A percentile compares a stretch with the other conserved stretches of the same genome.
Conservation (phyloP, 2,329 filamentous ascomycete genomes). For the Aspergillus viridinutans region DNA sequence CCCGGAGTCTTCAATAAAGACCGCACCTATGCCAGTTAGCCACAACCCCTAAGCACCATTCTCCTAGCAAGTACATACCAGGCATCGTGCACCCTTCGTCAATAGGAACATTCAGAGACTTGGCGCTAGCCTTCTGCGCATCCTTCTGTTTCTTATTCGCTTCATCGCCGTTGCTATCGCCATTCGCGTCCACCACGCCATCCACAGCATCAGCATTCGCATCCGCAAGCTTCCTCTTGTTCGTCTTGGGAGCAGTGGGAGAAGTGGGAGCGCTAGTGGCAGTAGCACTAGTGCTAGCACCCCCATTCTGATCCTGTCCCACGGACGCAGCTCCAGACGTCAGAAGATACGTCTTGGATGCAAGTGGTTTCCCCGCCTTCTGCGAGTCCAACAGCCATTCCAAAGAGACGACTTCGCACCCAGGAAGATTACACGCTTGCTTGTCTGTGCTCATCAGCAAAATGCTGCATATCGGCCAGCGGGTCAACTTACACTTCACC, state of each 20-base stretch:
- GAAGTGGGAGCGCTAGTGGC: background rate
- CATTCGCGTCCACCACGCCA: conserved; percentile 13
- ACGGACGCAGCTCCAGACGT: conserved; percentile 10
- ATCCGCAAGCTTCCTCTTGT: conserved; percentile 27
- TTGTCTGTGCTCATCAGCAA: conserved; percentile 45
- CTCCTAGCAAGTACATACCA: background rate
- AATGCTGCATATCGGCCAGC: conserved; percentile 42
- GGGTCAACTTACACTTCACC: conserved; percentile 37
- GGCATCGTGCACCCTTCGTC: conserved; percentile 36
- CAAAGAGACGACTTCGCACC: conserved; percentile 54
- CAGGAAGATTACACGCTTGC: conserved; percentile 46
- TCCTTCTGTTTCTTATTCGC: conserved; percentile 41
- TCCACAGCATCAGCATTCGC: conserved; percentile 18
- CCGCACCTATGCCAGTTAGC: conserved; percentile 26
- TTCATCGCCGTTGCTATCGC: conserved; percentile 1
- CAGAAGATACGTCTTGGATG: conserved; percentile 38
- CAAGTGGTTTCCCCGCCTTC: conserved; percentile 36
- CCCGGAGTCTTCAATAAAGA: conserved; percentile 63
- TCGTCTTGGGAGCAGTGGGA: conserved; percentile 22
- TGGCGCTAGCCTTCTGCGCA: conserved; percentile 42
- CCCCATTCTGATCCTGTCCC: background rate
- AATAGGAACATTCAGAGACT: conserved; percentile 42
- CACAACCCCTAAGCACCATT: background rate
- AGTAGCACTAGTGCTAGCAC: background rate
- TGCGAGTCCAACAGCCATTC: conserved; percentile 61